A percentile compares a stretch with the other conserved stretches of the same genome.
These are phyloP conservation scores for Collariella sp. DNA, from an alignment of 495 filamentous ascomycete genomes.

Conservation along the genomic window DNA sequence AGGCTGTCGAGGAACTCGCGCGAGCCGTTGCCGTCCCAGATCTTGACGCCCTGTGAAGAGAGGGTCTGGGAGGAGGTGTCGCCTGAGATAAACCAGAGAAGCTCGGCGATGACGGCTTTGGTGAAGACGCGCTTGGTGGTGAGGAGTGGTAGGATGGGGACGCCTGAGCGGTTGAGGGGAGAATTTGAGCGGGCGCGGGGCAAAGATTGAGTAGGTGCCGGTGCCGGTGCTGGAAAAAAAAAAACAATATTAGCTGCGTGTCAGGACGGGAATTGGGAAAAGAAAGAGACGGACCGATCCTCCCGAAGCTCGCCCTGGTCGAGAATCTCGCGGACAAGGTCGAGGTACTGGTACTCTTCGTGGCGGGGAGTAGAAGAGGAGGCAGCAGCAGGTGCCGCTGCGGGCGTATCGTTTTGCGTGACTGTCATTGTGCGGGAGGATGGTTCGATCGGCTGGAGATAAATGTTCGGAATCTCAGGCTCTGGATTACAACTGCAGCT, in stretches of 20 bases:
- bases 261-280: background rate
- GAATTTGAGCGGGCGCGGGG: constrained; percentile 78
- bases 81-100: constrained; percentile 92
- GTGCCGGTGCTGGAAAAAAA: constrained; percentile 64
- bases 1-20: constrained; percentile 80
- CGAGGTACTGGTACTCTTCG: constrained; percentile 29
- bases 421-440: constrained; percentile 8
- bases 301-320: constrained; percentile 24
- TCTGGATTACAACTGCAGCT: background rate
- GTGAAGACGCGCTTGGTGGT: constrained; percentile 96
- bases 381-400: background rate
- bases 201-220: constrained; percentile 82
- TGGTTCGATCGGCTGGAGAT: background rate
- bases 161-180: constrained; percentile 54
- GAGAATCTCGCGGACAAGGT: constrained; percentile 26
- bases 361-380: constrained; percentile 6
- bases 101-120: constrained; percentile 82
- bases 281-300: constrained; percentile 16
- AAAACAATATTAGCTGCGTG: background rate
- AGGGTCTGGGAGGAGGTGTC: constrained; percentile 69
- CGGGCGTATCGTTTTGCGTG: background rate
- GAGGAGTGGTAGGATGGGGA: constrained; percentile 74
- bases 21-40: constrained; percentile 96
- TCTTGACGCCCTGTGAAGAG: constrained; percentile 71
- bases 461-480: background rate